These are phyloP conservation scores for Camellia japonica DNA, from an alignment of 148 eudicot genomes.

Conservation along the genomic window DNA sequence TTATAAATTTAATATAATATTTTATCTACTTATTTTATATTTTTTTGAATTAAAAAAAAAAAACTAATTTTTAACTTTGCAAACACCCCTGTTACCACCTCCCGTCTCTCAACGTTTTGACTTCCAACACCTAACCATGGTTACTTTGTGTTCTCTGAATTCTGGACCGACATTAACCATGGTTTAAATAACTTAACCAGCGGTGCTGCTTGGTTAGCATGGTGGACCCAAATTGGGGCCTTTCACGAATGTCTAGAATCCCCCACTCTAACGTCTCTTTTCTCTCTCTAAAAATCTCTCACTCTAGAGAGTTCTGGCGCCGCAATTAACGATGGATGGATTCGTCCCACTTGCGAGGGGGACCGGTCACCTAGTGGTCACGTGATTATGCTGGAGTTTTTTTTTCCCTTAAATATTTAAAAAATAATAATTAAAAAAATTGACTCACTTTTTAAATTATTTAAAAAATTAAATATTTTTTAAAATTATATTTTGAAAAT, in stretches of 20 bases:
- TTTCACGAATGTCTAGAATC: background rate
- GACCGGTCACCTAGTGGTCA: background rate
- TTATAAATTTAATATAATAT: too few species aligned
- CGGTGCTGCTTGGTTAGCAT: background rate
- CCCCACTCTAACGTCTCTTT: background rate
- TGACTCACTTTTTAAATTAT: too few species aligned
- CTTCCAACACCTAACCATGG: background rate
- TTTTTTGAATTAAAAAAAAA: too few species aligned
- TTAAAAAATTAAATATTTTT: too few species aligned
- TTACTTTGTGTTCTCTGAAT: background rate
- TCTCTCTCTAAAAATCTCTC: background rate
- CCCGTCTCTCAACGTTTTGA: slow-evolving; percentile 1
- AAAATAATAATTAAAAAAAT: too few species aligned
- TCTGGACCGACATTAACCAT: slow-evolving; percentile 2
- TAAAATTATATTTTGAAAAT: too few species aligned
- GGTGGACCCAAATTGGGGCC: background rate
- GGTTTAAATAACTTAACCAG: background rate
- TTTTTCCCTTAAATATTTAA: too few species aligned
- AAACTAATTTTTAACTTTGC: too few species aligned
- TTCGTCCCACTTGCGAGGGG: too few species aligned
- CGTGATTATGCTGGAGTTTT: too few species aligned
- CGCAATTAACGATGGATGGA: background rate
- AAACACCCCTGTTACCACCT: too few species aligned
- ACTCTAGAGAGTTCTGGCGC: background rate
- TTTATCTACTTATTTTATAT: too few species aligned